Evolutionary conservation across 1,139 yeast genomes (phyloP), one percentile per base, ranked within the genome.

Genomic region (Protomyces gravidus): DNA sequence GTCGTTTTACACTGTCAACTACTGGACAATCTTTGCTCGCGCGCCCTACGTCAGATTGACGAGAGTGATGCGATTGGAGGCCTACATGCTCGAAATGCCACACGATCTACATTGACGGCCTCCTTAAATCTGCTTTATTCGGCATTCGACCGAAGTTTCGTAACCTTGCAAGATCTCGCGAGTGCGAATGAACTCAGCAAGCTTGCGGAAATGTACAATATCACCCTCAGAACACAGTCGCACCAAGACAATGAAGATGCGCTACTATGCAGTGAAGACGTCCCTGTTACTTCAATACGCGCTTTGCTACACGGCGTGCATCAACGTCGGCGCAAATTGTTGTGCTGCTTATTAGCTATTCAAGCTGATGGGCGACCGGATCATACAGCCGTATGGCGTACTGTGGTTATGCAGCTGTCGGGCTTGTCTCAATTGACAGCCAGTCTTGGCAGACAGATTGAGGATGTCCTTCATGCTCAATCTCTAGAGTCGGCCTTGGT

Each of bases 281-380:
- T 47, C 51, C 61, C 61, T 19, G 48, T 45, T 40, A 63, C 50
- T 5, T 56, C 55, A 42, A 67, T 73, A 45, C 70, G 68, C 58
- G 65, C 48, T n/a, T 73, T 68, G 45, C 64, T 76, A 50, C 68
- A 68, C 50, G 70, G 69, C 55, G 67, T 75, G 19, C 78, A 74
- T 45, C 67, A 70, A 50, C 62, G 75, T 30, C 68, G 81, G 49
- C 69, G 79, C 6, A 72, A 76, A 15, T 66, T 75, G 39, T 65
- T 78, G 7, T 76, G 80, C 67, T 69, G 75, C 40, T 63, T 77
- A 32, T 64, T 78, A 47, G 74, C 80, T 1, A 67, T 73, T 36
- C 67, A 70, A 9, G 65, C 75, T 5, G 50, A 62, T 4, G 74
- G 75, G 4, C 67, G 64, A 15, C 51, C 65, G 2, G 56, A 58